Evolutionary conservation across 2,329 filamentous ascomycete genomes (phyloP).

Genomic region (Penicillium frequentans): DNA sequence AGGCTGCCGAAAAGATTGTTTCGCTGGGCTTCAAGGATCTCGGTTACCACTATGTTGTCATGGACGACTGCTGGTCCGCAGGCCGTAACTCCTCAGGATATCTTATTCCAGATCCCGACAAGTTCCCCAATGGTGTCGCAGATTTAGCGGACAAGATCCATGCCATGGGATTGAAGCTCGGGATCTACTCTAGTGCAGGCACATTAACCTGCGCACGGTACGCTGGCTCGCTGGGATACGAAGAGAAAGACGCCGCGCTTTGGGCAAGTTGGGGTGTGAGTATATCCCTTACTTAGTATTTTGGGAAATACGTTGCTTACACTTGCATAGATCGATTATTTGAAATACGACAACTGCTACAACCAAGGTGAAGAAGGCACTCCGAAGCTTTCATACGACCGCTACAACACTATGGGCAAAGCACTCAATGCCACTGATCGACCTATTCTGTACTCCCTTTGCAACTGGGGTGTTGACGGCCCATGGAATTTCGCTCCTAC

Average conservation of each 20-base stretch:
- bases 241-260: slow-evolving; percentile 53
- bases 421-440: slow-evolving; percentile 50
- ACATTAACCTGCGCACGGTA: slow-evolving; percentile 33
- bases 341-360: slow-evolving; percentile 61
- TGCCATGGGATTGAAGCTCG: slow-evolving; percentile 50
- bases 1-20: slow-evolving; percentile 44
- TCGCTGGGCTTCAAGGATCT: slow-evolving; percentile 45
- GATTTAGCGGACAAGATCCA: slow-evolving; percentile 51
- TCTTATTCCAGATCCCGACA: slow-evolving; percentile 42
- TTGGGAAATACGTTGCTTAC: neutral
- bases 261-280: slow-evolving; percentile 54
- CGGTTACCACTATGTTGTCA: slow-evolving; percentile 50
- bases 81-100: slow-evolving; percentile 47
- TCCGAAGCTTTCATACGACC: slow-evolving; percentile 46
- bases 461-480: slow-evolving; percentile 55
- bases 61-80: slow-evolving; percentile 56
- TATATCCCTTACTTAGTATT: neutral
- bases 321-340: slow-evolving; percentile 38
- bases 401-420: slow-evolving; percentile 51
- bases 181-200: slow-evolving; percentile 52
- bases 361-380: slow-evolving; percentile 54
- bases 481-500: slow-evolving; percentile 50
- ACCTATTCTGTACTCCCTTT: slow-evolving; percentile 49
- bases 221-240: slow-evolving; percentile 51
- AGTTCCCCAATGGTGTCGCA: slow-evolving; percentile 52